Evolutionary conservation across 352 stramenopile species (phyloP).

Genomic region (Thraustochytrium striatum): DNA sequence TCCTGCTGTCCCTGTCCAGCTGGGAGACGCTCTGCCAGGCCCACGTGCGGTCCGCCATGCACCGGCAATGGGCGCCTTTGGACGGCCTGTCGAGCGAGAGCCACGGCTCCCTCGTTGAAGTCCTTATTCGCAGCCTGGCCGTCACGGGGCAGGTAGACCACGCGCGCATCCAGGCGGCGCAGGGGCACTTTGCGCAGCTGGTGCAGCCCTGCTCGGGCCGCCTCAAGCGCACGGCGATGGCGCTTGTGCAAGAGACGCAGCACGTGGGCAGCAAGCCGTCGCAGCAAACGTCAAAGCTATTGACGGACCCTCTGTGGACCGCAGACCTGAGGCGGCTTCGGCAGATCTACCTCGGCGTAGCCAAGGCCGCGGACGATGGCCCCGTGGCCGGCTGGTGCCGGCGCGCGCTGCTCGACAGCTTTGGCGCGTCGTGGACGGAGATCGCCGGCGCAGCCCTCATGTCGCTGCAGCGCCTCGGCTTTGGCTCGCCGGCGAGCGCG

Average conservation of each 20-base stretch:
- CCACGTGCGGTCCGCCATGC: background rate
- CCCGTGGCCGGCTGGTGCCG: conserved; percentile 14
- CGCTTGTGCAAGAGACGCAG: background rate
- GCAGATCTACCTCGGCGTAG: conserved; percentile 8
- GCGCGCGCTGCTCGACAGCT: background rate
- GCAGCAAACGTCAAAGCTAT: background rate
- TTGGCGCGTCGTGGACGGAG: conserved; percentile 1
- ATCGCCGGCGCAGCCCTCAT: background rate
- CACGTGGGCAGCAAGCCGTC: background rate
- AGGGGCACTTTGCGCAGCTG: conserved; percentile 32
- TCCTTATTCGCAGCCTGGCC: conserved; percentile 19
- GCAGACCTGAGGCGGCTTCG: conserved; percentile 8
- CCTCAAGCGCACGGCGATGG: background rate
- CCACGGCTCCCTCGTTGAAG: conserved; percentile 24
- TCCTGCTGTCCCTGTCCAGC: conserved; percentile 7
- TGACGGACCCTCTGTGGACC: conserved; percentile 12
- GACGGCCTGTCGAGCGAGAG: background rate
- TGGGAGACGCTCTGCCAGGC: conserved; percentile 23
- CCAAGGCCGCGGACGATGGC: background rate
- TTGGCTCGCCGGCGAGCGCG: background rate
- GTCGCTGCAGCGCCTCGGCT: background rate
- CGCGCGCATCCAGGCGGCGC: background rate
- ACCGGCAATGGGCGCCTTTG: conserved; percentile 9
- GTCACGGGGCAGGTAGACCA: background rate
- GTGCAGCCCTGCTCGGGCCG: conserved; percentile 7